Base-by-base conservation (phyloP, 805 yeast species). In the Starmerella ratchasimensis region DNA sequence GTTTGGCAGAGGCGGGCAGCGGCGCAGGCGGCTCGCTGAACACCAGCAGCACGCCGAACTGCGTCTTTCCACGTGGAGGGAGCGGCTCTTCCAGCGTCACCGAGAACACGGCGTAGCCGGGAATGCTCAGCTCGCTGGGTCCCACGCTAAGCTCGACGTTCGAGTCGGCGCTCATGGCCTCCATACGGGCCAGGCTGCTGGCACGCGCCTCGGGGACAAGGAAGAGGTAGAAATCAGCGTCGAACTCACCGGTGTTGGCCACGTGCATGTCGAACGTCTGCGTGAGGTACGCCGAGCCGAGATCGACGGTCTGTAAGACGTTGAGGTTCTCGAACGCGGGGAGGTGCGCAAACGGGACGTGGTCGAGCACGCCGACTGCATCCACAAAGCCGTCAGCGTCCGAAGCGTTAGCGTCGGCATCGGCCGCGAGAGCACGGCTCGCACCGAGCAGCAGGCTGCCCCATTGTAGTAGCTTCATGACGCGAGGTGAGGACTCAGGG, bases 41-140 rank as follows among this genome's bases (percentile, higher is more conserved):
- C 8, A 33, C 26, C 5, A 37, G 24, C 19, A 15, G 20, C 11
- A 28, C 71, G 64, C 14, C 58, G 31, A 88, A 51, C 26, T 65
- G 62, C 32, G 65, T 55, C 23, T 60, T 58, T 18, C 74, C 67
- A 25, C 73, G 71, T 20, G 93, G 80, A 8, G 77, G 68, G 38
- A 86, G 60, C 28, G 90, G 80, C 31, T 64, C 63, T 10, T 81
- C 80, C 35, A 84, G 60, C 25, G 52, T 55, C 22, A 82, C 43
- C 40, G 61, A 57, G 55, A 69, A 75, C 15, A 33, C 16, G 4
- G 5, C 32, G 28, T 24, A 26, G n/a, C 21, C 57, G 47, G 31
- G 37, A 44, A 18, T 59, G 40, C 33, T 56, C 58, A 32, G 58
- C 42, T 28, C 52, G 54, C 52, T 39, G 10, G 5, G 20, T 6